Evolutionary conservation across 2,329 filamentous ascomycete genomes (phyloP), one percentile per base, ranked within the genome.

Genomic region (Lachnellula cervina): DNA sequence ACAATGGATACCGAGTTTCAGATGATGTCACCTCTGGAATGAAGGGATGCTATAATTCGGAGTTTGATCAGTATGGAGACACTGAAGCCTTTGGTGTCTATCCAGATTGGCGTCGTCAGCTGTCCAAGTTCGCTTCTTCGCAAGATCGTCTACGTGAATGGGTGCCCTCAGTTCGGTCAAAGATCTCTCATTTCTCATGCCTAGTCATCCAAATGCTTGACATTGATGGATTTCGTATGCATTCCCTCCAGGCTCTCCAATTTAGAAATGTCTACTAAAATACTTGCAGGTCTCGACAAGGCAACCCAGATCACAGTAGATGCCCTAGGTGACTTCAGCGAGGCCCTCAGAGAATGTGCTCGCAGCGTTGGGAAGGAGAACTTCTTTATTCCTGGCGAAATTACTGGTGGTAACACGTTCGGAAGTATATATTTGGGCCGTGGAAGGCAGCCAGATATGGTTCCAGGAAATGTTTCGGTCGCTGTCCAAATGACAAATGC

Each of bases 61-160:
- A 87, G 43, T 87, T 86, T 59, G 81, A 86, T 64, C 80, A 72
- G 49, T 62, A 58, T 55, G 60, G 60, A 53, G 82, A 86, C 61
- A 79, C 80, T 23, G 80, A 82, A 66, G 82, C 82, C 42, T 85
- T 86, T 62, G 83, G 83, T 60, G 77, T 82, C 14, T 84, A 79
- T 56, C 79, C 81, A 0, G 81, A 86, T 64, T 86, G 80, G 79
- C 72, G 84, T 63, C 80, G 81, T 66, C 80, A 87, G 66, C 74
- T 87, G 43, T 77, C 81, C 19, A 87, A 86, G 62, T 87, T 87
- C 69, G 82, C 82, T 48, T 83, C 80, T 43, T 83, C 86, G 1
- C 84, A 87, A 69, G 84, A 87, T 68, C 82, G 84, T 65, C 73
- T 87, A 3, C 77, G 84, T 51, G 83, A 86, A 62, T 87, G 83